Conservation (phyloP, 2,329 filamentous ascomycete genomes). For the Fusarium sacchari region DNA sequence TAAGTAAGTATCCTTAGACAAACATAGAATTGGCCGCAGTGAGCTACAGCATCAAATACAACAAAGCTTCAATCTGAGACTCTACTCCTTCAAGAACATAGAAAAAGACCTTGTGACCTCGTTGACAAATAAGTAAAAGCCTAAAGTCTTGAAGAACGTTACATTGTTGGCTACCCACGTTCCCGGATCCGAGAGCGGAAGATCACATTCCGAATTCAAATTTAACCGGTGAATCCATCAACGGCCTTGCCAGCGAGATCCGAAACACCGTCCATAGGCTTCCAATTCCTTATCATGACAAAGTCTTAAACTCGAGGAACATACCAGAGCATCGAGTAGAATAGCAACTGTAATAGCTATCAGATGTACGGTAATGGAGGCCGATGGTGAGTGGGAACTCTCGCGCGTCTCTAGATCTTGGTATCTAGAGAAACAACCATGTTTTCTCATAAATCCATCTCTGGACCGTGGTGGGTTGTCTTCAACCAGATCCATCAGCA, state of each 20-base stretch:
- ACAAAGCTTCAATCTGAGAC: fast-evolving
- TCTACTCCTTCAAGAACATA: fast-evolving
- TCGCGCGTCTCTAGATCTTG: fast-evolving
- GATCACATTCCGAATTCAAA: neutral
- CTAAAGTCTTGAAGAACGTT: neutral
- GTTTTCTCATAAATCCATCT: fast-evolving
- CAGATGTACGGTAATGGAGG: fast-evolving
- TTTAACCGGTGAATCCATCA: neutral
- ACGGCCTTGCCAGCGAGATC: neutral
- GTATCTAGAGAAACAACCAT: neutral
- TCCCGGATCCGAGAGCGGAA: neutral
- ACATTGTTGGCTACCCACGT: neutral
- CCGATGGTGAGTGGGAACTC: fast-evolving
- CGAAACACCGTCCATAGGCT: neutral
- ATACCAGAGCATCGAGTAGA: fast-evolving
- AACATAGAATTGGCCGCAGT: neutral
- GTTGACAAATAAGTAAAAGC: neutral
- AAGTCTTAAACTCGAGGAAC: fast-evolving
- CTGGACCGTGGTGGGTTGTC: neutral
- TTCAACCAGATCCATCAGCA: no score
- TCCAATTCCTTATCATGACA: fast-evolving
- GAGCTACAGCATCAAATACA: fast-evolving
- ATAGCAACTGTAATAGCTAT: fast-evolving
- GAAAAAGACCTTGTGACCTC: fast-evolving
- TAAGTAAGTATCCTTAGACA: fast-evolving